Evolutionary conservation across 257 asterid species (phyloP), one percentile per base, ranked within the genome.

Genomic region (Petunia axillaris): DNA sequence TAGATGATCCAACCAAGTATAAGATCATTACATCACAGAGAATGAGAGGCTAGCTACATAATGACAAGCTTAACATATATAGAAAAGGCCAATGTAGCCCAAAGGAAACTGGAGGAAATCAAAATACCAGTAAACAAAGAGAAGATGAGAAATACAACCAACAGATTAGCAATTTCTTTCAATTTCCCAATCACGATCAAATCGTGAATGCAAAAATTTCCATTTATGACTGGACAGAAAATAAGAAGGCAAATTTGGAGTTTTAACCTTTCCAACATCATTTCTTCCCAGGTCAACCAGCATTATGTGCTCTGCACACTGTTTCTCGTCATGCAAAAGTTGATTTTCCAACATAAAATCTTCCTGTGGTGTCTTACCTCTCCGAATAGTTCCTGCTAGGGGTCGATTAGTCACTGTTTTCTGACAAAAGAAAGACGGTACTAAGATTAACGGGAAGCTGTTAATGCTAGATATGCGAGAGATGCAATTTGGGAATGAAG

Each of bases 301-400:
- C 99, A 96, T 96, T 84, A 92, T 92, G 88, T 96, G 98, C 84
- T 96, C 99, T 4, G 99, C 99, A 81, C 97, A 87, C 88, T 96
- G 99, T 82, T 96, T 96, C 70, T 92, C 93, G 43, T 96, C 97
- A 53, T 87, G 85, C 87, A 94, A 85, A 71, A 96, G 98, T 92
- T 90, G 95, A 60, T 88, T 92, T 89, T 94, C 98, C 87, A 92
- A 80, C 98, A 94, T 90, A 82, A 86, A 83, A 86, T 96, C 99
- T 86, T 96, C 99, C 84, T 93, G 75, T 35, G 87, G 88, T 5
- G 99, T 96, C 90, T 90, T 94, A 67, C 99, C 99, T 85, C 99
- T 92, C 62, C 98, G 90, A 15, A 87, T 85, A 78, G 99, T 96
- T 82, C 99, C 99, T 77, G 99, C 98, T 77, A 96, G 87, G 67